Base-by-base conservation (phyloP, 164 flowering plant species). In the Tinospora cordifolia region DNA sequence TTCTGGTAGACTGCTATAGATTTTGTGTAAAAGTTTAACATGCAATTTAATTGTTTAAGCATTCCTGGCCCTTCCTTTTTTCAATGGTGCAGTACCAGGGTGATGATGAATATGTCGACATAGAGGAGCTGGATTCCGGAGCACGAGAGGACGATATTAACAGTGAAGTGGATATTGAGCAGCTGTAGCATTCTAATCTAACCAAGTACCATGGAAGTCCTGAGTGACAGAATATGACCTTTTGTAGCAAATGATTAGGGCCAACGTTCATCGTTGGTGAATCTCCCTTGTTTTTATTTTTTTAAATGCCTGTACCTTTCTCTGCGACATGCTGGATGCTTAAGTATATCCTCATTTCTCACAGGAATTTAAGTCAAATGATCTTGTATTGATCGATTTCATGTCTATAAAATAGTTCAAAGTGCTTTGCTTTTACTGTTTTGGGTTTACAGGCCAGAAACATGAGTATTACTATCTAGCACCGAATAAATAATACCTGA, bases 41-140 rank as follows among this genome's bases (percentile, higher is more conserved):
- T n/a, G 60, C 60, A 2, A 21, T 54, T 54, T 54, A 54, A 54
- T 54, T 22, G 21, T 54, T 54, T 54, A 7, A 21, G n/a, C 47
- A 54, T 22, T 17, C 60, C 24, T 8, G 6, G 47, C 24, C 24
- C n/a, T 54, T 7, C 12, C 8, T 25, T 2, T 57, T 15, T 65
- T 70, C 72, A 69, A 25, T 66, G 34, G 64, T 82, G 85, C 91
- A 90, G 96, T 80, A 81, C 65, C 71, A 83, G 71, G 87, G 81
- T 19, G 81, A 84, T 24, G 87, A 84, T 21, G 83, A 81, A 70
- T 74, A 77, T 24, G 83, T 82, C 19, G 87, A 85, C 74, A 81
- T 85, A 39, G 88, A 75, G 7, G 85, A 75, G 54, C 24, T 76
- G 15, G 85, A 80, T 24, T 79, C 78, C 67, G 85, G 77, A 54